A percentile compares a stretch with the other conserved stretches of the same genome.
phyloP scores from a whole-genome alignment of 192 early-diverging fungal species.

The Backusella psychrophila region DNA sequence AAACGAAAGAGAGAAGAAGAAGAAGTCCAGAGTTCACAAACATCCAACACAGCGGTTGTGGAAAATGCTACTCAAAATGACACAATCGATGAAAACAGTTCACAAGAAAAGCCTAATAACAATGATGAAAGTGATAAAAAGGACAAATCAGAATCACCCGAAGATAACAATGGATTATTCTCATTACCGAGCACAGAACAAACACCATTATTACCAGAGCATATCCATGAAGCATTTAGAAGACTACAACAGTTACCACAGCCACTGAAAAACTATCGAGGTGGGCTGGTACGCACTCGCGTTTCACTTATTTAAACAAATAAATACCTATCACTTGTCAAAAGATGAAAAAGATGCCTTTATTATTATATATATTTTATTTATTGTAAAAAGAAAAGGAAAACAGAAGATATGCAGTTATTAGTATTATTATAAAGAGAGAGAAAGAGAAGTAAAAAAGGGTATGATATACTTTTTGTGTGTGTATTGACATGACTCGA shows the following conservation, averaged over 20 bases:
- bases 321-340: background rate
- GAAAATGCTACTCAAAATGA: background rate
- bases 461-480: background rate
- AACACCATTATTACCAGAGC: constrained; percentile 76
- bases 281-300: constrained; percentile 68
- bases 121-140: constrained; percentile 1
- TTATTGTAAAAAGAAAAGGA: background rate
- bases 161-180: constrained; percentile 63
- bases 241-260: constrained; percentile 72
- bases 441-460: background rate
- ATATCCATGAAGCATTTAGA: constrained; percentile 95
- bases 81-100: background rate
- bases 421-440: background rate
- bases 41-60: background rate
- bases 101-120: background rate
- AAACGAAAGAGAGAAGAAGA: constrained; percentile 15
- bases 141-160: constrained; percentile 27
- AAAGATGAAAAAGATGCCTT: background rate
- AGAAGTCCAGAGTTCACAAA: background rate
- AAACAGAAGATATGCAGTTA: background rate
- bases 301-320: constrained; percentile 65
- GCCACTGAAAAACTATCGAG: constrained; percentile 75
- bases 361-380: background rate
- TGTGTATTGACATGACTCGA: background rate
- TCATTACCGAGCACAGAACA: constrained; percentile 75